Base-by-base conservation (phyloP, 345 rosid species). In the Hypericum androsaemum region DNA sequence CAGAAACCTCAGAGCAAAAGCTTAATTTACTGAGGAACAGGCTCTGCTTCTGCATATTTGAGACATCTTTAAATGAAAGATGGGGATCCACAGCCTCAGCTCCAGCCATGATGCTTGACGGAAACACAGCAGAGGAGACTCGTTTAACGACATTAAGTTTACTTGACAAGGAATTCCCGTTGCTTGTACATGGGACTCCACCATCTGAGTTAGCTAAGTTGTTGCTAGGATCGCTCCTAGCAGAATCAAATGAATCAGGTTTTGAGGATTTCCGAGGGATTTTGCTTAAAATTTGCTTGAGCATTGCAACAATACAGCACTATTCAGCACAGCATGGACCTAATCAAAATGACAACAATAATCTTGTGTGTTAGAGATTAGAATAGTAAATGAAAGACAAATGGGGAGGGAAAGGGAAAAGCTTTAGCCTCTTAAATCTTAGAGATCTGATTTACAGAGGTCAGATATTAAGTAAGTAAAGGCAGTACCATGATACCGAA, bases 91-190 rank as follows among this genome's bases (percentile, higher is more conserved):
- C 88, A 0, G 88, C 85, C 69, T 81, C 94, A 58, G 63, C 64
- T 58, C 86, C 94, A 22, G 81, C 74, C 74, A 77, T 81, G 41
- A 80, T 74, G 74, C 90, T 80, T 40, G 84, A 52, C 11, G 94
- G 94, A 64, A 84, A 84, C 55, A 84, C 94, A 43, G 84, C 88
- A 39, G 94, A 79, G 28, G 94, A 84, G 6, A 81, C 94, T 59
- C 88, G 61, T 67, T 84, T 84, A 55, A 84, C 88, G 46, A 84
- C 88, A 70, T 80, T 84, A 48, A 84, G 69, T 60, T 77, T 68
- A 65, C 77, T 84, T 0, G 94, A 66, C 58, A 79, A 73, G 28
- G 81, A 69, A 52, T 58, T 75, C 51, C 88, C 83, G 35, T 74
- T 72, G 51, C 74, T 77, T 53, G 83, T 75, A 62, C 77, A 77